Base-by-base conservation (phyloP, 805 yeast species). In the Torulaspora maleeae region DNA sequence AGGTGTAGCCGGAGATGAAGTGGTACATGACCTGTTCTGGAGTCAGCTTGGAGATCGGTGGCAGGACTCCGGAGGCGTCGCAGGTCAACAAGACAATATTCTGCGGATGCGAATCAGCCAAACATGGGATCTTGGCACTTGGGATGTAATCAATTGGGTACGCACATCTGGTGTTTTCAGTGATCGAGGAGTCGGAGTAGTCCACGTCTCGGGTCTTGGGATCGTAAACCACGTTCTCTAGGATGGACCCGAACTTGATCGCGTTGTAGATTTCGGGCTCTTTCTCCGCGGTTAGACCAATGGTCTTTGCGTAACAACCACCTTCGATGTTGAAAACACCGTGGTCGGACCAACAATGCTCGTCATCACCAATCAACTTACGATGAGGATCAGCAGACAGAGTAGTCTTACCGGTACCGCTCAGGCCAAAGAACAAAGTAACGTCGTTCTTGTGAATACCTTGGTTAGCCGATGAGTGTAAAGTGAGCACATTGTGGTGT, bases 271-370 rank as follows among this genome's bases (percentile, higher is more conserved):
- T 91, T 74, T 91, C 99, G 41, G 99, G 99, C 76, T 91, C 99
- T 73, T 85, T 91, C 72, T 87, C 97, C 54, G 76, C 83, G 41
- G 87, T 74, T 55, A 91, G 77, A 62, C 87, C 96, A 55, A 91
- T 76, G 75, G 97, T 90, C 74, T 91, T 91, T 62, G 98, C 98
- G 76, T 91, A 91, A 77, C 99, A 91, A 56, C 99, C 99, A 71
- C 99, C 99, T 76, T 91, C 99, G 63, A 91, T 90, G 80, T 93
- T 93, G 83, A 91, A 91, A 49, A 91, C 97, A 74, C 99, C 99
- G 58, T 85, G 76, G 71, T 91, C 95, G 15, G 97, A 86, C 99
- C 99, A 91, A 76, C 98, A 91, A 76, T 91, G 99, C 75, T 91
- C 99, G 68, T 91, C 99, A 69, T 91, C 99, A 69, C 99, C 99